These are phyloP conservation scores for Phlegmacium glaucopus DNA, from an alignment of 768 basidiomycete species.

Conservation along the genomic window DNA sequence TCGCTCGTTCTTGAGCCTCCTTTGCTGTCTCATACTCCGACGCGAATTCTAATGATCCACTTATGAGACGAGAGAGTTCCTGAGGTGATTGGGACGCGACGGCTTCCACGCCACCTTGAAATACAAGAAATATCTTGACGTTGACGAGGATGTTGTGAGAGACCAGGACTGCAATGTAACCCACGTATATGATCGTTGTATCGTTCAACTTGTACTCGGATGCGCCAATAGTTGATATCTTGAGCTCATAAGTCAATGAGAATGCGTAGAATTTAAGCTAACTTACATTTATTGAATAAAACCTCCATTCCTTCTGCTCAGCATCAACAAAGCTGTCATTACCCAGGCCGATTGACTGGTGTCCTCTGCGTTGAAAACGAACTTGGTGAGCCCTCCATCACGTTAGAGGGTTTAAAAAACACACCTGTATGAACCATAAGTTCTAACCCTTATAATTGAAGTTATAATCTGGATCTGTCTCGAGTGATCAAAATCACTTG, in stretches of 20 bases:
- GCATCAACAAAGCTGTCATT: conserved; percentile 78
- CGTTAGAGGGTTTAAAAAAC: conserved; percentile 9
- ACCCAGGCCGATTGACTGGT: conserved; percentile 95
- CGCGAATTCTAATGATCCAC: conserved; percentile 88
- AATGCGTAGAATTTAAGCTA: background rate
- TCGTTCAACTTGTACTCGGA: conserved; percentile 91
- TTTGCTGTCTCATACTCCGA: conserved; percentile 88
- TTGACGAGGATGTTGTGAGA: conserved; percentile 95
- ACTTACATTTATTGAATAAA: conserved; percentile 92
- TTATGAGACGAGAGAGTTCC: conserved; percentile 85
- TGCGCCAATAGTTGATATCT: conserved; percentile 81
- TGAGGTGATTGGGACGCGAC: conserved; percentile 93
- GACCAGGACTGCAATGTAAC: conserved; percentile 85
- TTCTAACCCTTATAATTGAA: too few species aligned
- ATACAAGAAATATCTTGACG: conserved; percentile 98
- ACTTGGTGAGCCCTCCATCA: background rate
- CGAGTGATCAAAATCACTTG: too few species aligned
- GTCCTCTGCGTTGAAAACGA: conserved; percentile 50
- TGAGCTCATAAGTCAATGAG: conserved; percentile 26
- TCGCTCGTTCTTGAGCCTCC: conserved; percentile 82
- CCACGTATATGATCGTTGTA: conserved; percentile 76
- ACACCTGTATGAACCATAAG: conserved; percentile 87
- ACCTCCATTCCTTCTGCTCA: conserved; percentile 79
- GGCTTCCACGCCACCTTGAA: conserved; percentile 98
- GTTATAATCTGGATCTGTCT: too few species aligned